A percentile compares a stretch with the other conserved stretches of the same genome.
Conservation (phyloP, 768 basidiomycete species). For the Mycena filopes region DNA sequence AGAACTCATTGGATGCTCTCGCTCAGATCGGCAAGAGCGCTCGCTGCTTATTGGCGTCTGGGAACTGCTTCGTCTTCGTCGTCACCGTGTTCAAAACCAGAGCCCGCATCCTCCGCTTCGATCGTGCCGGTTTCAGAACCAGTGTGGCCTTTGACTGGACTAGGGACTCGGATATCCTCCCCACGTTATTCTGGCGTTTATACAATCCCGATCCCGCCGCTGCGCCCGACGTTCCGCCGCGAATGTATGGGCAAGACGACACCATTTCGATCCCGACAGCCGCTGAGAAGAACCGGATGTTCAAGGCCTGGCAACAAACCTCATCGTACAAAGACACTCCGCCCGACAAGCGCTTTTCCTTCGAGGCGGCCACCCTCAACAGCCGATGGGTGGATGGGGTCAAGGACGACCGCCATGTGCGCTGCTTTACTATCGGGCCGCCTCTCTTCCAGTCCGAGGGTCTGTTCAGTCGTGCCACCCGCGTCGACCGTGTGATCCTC, state of each 20-base stretch:
- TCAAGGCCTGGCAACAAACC: background rate
- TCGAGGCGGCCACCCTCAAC: background rate
- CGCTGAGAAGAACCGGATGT: background rate
- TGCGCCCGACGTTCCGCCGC: background rate
- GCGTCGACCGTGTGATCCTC: slow-evolving; percentile 11
- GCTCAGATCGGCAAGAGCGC: slow-evolving; percentile 1
- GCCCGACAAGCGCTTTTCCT: background rate
- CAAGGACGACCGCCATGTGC: background rate
- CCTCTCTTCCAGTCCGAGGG: slow-evolving; percentile 1
- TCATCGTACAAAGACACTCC: background rate
- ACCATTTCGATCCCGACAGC: slow-evolving; percentile 6
- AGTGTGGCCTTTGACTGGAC: slow-evolving; percentile 7
- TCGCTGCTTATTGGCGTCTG: slow-evolving; percentile 1
- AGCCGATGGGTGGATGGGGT: background rate
- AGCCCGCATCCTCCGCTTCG: slow-evolving; percentile 16
- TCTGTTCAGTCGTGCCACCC: slow-evolving; percentile 20
- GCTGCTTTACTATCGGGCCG: slow-evolving; percentile 15
- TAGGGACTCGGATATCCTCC: background rate
- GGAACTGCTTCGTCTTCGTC: slow-evolving; percentile 1
- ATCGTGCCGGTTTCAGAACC: slow-evolving; percentile 3
- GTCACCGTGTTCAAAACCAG: background rate
- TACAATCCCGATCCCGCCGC: background rate
- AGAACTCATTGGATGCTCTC: background rate
- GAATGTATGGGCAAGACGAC: slow-evolving; percentile 17
- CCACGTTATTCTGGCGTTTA: slow-evolving; percentile 10